Evolutionary conservation across 2,329 filamentous ascomycete genomes (phyloP).

Genomic region (Ophiocordyceps sinensis): DNA sequence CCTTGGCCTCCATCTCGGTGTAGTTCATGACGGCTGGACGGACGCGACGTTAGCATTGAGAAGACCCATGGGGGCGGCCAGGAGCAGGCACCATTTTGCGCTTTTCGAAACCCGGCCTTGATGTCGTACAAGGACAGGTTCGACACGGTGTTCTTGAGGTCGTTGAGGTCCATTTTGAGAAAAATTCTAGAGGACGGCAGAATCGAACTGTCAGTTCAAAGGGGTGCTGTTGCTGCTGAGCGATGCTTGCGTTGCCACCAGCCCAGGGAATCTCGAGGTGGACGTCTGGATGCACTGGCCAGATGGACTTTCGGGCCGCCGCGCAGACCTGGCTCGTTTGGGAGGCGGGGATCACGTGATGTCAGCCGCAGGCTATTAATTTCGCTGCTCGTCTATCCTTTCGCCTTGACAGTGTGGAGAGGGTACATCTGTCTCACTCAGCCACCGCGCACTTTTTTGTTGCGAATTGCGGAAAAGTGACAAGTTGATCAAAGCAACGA

Average conservation of each 20-base stretch:
- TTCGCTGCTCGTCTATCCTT: no score
- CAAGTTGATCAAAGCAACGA: no score
- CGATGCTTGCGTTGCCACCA: background rate
- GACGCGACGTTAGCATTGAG: slow-evolving; percentile 13
- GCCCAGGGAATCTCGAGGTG: background rate
- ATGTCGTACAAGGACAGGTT: slow-evolving; percentile 90
- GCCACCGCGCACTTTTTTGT: no score
- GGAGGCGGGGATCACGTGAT: background rate
- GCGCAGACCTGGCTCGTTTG: background rate
- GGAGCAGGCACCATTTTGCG: slow-evolving; percentile 70
- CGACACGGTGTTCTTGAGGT: slow-evolving; percentile 71
- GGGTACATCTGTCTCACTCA: no score
- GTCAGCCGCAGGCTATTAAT: background rate
- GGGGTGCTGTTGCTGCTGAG: background rate
- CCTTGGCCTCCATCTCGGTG: slow-evolving; percentile 77
- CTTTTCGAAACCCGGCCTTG: slow-evolving; percentile 88
- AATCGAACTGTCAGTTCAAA: background rate
- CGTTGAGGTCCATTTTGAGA: slow-evolving; percentile 65
- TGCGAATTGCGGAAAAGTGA: no score
- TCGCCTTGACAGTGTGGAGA: no score
- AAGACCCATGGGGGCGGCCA: background rate
- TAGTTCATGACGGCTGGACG: slow-evolving; percentile 89
- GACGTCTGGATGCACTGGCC: slow-evolving; percentile 6
- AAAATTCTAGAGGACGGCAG: background rate
- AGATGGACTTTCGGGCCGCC: slow-evolving; percentile 11